Evolutionary conservation across 257 asterid species (phyloP), one percentile per base, ranked within the genome.

Genomic region (Leonotis leonurus): DNA sequence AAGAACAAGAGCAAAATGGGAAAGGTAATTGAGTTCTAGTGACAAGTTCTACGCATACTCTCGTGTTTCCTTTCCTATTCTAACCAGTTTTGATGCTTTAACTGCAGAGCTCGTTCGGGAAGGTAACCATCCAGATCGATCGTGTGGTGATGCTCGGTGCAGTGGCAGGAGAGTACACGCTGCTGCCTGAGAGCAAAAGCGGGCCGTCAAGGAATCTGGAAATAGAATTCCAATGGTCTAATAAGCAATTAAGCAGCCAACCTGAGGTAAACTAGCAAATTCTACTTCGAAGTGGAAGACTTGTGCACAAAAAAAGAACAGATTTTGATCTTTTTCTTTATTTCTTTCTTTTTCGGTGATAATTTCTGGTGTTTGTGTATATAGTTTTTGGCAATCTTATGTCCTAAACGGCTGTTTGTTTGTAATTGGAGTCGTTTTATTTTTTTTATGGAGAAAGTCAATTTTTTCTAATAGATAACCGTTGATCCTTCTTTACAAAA

Each of bases 1-100:
- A 93, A 93, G 85, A 93, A 93, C 69, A 89, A 93, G 88, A 93
- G 97, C 94, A 93, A 93, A 70, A 87, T 93, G 96, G 99, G 97
- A 50, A 93, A 93, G 97, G 99, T 89, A 74, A 52, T 22, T 27
- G 22, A 29, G 33, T 40, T 13, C 12, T 51, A 52, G 9, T 7
- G 8, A 8, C 61, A 18, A 8, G 20, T 12, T 58, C 49, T 25
- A 17, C 10, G 6, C 9, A 35, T 35, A 24, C 37, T 30, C 51
- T 7, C 8, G n/a, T n/a, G n/a, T n/a, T n/a, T n/a, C 41, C 52
- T 41, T 5, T 13, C 63, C 29, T 33, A 86, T 1, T 37, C 59
- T 64, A 57, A 63, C 16, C 29, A 14, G 20, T 43, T 58, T 51
- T n/a, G 36, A n/a, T 62, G 39, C 22, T 30, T 26, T 59, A 20